Base-by-base conservation (phyloP, 768 basidiomycete genomes). In the Lentinula boryana region DNA sequence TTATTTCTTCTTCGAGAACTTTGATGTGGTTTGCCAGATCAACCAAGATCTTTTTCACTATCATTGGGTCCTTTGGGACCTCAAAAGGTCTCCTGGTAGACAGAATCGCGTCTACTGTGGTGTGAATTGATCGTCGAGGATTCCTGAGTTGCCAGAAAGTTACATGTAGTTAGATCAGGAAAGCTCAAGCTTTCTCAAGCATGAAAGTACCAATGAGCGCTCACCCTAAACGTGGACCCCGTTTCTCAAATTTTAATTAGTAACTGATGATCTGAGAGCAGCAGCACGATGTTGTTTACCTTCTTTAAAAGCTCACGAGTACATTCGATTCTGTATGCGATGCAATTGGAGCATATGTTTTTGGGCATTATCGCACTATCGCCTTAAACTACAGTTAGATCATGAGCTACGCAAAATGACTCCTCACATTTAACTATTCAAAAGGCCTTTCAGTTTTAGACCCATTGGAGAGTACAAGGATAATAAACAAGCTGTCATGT, bases 401-500 rank as follows among this genome's bases (percentile, higher is more conserved):
- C 33, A 54, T 40, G 15, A 43, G 12, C 38, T 40, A 12, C 32
- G 43, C 4, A 21, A 7, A 51, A 15, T 8, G 50, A 4, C 7
- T 23, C 8, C 35, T 35, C 58, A 59, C 62, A 62, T 62, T 59
- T 59, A 16, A 60, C 49, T 53, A 33, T 16, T 18, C 18, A 43
- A 52, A 36, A 16, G 61, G 9, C 6, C 5, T 38, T 44, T 54
- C 21, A 32, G 21, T 13, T 7, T 38, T 13, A 44, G 15, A 50
- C 7, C 6, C 21, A 33, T 21, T 18, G 18, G 16, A 23, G n/a
- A 44, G 3, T 9, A 15, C 7, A 6, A 23, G 38, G 31, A 72
- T 71, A 71, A 77, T 78, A 80, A 61, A 49, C 5, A 79, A 74
- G 81, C 78, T 77, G 53, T 74, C 64, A 78, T 81, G 81, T 78